Evolutionary conservation across 2,329 filamentous ascomycete species (phyloP), one percentile per base, ranked within the genome.

Genomic region (Epichloe festucae): DNA sequence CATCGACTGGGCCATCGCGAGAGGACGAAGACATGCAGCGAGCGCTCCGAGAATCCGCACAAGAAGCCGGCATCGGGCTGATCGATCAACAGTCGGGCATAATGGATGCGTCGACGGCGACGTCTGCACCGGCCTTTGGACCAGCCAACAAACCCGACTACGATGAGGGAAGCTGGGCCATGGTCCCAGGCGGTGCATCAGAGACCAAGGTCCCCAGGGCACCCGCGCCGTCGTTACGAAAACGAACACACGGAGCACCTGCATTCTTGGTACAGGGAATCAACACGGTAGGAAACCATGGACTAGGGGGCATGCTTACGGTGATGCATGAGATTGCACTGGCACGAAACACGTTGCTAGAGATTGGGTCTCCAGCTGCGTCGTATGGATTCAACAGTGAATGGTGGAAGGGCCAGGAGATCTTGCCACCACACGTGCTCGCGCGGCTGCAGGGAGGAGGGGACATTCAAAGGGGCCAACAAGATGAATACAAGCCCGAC

Each of bases 361-460:
- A 66, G 23, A 66, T 64, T 10, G 73, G 73, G 2, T 50, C 60
- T 3, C 62, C 70, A 5, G 65, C 71, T 2, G 58, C 65, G 1
- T 71, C 67, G 36, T 84, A 83, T 55, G 79, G 79, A 1, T 70
- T 75, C 56, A 71, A 78, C 55, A 67, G 66, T 12, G 73, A 78
- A 53, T 84, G 81, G 81, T 84, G 81, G 81, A 75, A 72, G 55
- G 80, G 81, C 3, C 68, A 73, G 46, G 61, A 69, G 8, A 81
- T 82, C 39, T 56, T 71, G 4, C 65, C 64, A 35, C 65, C 67
- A 2, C 66, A 70, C 10, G 60, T 65, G 27, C 60, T 71, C 4
- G 60, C 62, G 5, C 63, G 62, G 47, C 62, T 67, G 58, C 61
- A 61, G 48, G 56, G 57, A 15, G 63, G 57, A 43, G 62, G 56